These are phyloP conservation scores for Pythium sp. DNA, from an alignment of 352 stramenopile species.

Conservation along the genomic window DNA sequence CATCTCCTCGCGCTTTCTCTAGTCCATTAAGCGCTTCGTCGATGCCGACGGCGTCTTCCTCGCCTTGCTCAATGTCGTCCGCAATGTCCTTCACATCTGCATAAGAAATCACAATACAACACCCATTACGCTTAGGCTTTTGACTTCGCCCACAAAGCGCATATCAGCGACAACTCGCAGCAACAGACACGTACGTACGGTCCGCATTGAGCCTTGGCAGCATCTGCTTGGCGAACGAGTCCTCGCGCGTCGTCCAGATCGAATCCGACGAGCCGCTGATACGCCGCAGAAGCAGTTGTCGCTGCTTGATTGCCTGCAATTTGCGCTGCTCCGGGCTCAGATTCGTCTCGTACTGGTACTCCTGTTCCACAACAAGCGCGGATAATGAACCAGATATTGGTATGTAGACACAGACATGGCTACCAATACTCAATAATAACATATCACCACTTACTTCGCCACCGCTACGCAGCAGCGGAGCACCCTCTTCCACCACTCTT, in stretches of 20 bases:
- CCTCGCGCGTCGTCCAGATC: slow-evolving; percentile 68
- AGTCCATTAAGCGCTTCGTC: background rate
- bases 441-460: slow-evolving; percentile 46
- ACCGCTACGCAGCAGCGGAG: slow-evolving; percentile 67
- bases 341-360: slow-evolving; percentile 72
- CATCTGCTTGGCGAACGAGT: slow-evolving; percentile 59
- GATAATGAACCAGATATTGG: background rate
- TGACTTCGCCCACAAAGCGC: background rate
- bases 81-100: slow-evolving; percentile 68
- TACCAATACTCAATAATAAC: background rate
- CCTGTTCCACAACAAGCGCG: slow-evolving; percentile 23
- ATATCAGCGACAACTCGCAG: background rate
- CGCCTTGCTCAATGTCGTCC: slow-evolving; percentile 58
- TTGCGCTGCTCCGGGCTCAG: slow-evolving; percentile 52
- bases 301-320: slow-evolving; percentile 53
- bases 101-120: background rate
- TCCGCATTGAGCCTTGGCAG: slow-evolving; percentile 62
- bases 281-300: slow-evolving; percentile 61
- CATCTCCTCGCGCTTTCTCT: background rate
- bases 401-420: background rate
- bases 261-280: slow-evolving; percentile 43
- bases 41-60: slow-evolving; percentile 18
- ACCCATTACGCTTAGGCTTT: too few species aligned
- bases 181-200: slow-evolving; percentile 28
- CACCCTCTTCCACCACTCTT: slow-evolving; percentile 54